Base-by-base conservation (phyloP, 176 grass and related monocot genomes). In the Aegilops umbellulata region DNA sequence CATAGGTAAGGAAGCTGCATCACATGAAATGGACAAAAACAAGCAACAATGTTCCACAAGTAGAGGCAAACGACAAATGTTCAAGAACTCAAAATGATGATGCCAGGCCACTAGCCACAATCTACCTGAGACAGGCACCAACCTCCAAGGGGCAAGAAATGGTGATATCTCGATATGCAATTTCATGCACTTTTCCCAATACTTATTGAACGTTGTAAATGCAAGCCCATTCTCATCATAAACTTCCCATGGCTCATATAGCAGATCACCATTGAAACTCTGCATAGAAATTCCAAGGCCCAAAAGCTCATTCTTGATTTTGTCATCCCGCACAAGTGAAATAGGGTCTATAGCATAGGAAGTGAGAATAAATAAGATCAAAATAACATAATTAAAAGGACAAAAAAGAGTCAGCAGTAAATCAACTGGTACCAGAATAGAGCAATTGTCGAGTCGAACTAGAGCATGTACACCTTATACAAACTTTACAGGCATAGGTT, bases 231-330 rank as follows among this genome's bases (percentile, higher is more conserved):
- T 90, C 42, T 77, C 80, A 86, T 98, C 93, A 61, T 89, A 90
- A 74, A 93, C 30, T 85, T 98, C 93, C 93, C 95, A 98, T 42
- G 95, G 95, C 72, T 98, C 95, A 26, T 93, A 89, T 38, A 98
- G 84, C 78, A 98, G 84, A 87, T 98, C 95, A 68, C 82, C 93
- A 80, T 90, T 98, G 64, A 89, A 95, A 77, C 87, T 95, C 49
- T 95, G 87, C 41, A 90, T 86, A 79, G 83, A 90, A 66, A 95
- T 80, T 77, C 93, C 93, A 84, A 78, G 80, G 51, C 83, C 77
- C 27, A 68, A 82, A 44, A 98, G 91, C 86, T 95, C 78, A 47
- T 72, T 95, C 78, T 90, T 95, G 41, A 98, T 90, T 95, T 93
- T 98, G 82, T 98, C 83, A 85, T 98, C 95, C 64, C 81, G 86